A percentile compares a stretch with the other conserved stretches of the same genome.
phyloP scores from a whole-genome alignment of 1,284 basidiomycete genomes.

The Cutaneotrichosporon cavernicola region DNA sequence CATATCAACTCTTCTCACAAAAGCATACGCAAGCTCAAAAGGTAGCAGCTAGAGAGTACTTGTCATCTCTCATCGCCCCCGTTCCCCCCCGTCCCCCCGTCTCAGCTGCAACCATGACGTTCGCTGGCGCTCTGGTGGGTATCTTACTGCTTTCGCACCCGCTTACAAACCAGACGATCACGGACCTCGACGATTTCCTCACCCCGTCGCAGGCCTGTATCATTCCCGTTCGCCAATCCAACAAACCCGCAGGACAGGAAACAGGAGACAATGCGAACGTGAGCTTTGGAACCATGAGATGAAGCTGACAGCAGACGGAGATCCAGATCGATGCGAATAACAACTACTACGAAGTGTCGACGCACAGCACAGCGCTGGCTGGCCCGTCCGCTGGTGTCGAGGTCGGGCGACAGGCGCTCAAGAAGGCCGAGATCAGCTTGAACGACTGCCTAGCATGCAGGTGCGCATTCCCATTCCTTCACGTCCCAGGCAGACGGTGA shows the following conservation, averaged over 20 bases:
- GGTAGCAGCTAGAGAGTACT: not conserved
- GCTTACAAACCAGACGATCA: conserved; percentile 50
- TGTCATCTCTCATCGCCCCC: not conserved
- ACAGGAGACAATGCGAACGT: conserved; percentile 18
- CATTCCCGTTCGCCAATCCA: conserved; percentile 69
- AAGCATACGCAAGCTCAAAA: not conserved
- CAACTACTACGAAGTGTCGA: conserved; percentile 53
- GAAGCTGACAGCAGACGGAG: conserved; percentile 61
- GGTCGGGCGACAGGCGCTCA: conserved; percentile 61
- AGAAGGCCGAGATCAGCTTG: conserved; percentile 89
- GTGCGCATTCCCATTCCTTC: conserved; percentile 34
- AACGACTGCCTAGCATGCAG: conserved; percentile 75
- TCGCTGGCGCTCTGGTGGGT: conserved; percentile 80
- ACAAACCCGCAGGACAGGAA: conserved; percentile 28
- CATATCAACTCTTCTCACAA: not conserved
- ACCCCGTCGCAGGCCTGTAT: conserved; percentile 97
- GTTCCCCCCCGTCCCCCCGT: not conserved
- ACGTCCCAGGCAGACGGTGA: conserved; percentile 5
- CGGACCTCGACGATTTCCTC: conserved; percentile 97
- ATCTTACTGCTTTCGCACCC: not conserved
- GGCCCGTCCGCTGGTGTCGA: conserved; percentile 34
- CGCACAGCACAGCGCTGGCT: conserved; percentile 32
- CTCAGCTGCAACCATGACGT: conserved; percentile 61
- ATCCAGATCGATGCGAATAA: conserved; percentile 72
- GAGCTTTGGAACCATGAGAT: not conserved